Evolutionary conservation across 345 rosid species (phyloP).

Genomic region (Bruguiera sexangula): DNA sequence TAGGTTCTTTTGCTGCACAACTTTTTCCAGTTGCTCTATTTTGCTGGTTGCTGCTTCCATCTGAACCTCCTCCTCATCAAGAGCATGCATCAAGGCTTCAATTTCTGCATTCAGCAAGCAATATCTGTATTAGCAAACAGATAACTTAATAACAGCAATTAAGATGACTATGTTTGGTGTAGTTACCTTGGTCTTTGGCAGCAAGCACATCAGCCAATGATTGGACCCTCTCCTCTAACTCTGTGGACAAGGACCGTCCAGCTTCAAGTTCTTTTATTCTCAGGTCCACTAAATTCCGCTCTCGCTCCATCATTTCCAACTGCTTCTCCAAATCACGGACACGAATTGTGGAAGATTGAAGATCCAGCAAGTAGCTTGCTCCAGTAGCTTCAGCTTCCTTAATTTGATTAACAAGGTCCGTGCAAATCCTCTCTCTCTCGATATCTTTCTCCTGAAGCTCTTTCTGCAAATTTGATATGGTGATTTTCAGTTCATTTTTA

Average conservation of each 20-base stretch:
- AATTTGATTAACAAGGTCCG: conserved; percentile 83
- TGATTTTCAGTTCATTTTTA: conserved; percentile 64
- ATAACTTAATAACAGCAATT: background rate
- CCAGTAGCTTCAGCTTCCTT: conserved; percentile 85
- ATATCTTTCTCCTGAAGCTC: conserved; percentile 92
- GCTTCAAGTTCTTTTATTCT: conserved; percentile 57
- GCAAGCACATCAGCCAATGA: conserved; percentile 48
- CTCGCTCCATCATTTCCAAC: conserved; percentile 44
- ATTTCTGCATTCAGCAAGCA: conserved; percentile 52
- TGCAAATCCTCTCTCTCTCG: conserved; percentile 72
- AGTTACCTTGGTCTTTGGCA: conserved; percentile 84
- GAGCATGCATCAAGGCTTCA: conserved; percentile 92
- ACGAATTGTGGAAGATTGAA: conserved; percentile 53
- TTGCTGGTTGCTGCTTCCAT: conserved; percentile 72
- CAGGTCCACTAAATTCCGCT: conserved; percentile 48
- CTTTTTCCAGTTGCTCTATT: conserved; percentile 53
- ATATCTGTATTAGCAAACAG: conserved; percentile 10
- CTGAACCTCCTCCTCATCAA: conserved; percentile 93
- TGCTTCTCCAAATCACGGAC: conserved; percentile 56
- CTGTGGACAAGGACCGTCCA: conserved; percentile 41
- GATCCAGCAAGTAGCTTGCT: conserved; percentile 51
- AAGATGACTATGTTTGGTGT: conserved; percentile 14
- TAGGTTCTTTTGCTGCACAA: conserved; percentile 56
- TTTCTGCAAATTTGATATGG: conserved; percentile 67
- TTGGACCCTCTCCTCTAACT: conserved; percentile 53